Evolutionary conservation across 2,329 filamentous ascomycete genomes (phyloP).

Genomic region (Harringtonia lauricola): DNA sequence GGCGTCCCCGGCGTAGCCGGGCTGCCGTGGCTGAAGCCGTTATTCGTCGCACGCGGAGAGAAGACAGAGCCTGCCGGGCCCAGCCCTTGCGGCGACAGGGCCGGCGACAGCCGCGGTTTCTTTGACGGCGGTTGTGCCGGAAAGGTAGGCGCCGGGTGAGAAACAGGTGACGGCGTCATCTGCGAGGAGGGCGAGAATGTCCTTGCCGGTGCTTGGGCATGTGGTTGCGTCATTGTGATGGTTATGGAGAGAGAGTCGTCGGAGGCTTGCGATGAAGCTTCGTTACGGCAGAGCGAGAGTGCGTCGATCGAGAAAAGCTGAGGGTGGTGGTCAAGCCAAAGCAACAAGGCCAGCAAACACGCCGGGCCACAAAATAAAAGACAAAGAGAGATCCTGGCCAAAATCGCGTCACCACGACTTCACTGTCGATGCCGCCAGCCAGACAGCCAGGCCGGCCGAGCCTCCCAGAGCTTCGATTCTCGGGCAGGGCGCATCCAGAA

Average conservation of each 20-base stretch:
- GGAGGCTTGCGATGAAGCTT: neutral
- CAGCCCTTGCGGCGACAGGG: conserved; percentile 8
- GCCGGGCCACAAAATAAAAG: no score
- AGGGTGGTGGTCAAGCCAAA: neutral
- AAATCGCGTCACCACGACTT: neutral
- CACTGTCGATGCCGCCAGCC: conserved; percentile 12
- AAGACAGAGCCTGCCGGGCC: conserved; percentile 4
- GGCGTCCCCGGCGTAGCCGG: conserved; percentile 11
- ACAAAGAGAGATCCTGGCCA: no score
- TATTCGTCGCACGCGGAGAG: conserved; percentile 1
- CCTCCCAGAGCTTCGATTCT: conserved; percentile 19
- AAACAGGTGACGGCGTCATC: conserved; percentile 12
- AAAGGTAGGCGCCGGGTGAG: conserved; percentile 9
- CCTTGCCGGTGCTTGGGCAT: conserved; percentile 28
- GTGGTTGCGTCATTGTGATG: conserved; percentile 46
- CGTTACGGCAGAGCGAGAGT: neutral
- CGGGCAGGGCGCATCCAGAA: conserved; percentile 8
- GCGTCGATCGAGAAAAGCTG: no score
- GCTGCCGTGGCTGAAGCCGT: conserved; percentile 4
- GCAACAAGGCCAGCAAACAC: no score
- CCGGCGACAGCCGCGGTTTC: conserved; percentile 10
- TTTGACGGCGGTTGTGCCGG: conserved; percentile 15
- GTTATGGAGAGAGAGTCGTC: neutral
- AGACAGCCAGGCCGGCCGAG: conserved; percentile 40
- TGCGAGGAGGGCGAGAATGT: conserved; percentile 13